Conservation (phyloP, 768 basidiomycete species). For the Tephrocybe sp. region DNA sequence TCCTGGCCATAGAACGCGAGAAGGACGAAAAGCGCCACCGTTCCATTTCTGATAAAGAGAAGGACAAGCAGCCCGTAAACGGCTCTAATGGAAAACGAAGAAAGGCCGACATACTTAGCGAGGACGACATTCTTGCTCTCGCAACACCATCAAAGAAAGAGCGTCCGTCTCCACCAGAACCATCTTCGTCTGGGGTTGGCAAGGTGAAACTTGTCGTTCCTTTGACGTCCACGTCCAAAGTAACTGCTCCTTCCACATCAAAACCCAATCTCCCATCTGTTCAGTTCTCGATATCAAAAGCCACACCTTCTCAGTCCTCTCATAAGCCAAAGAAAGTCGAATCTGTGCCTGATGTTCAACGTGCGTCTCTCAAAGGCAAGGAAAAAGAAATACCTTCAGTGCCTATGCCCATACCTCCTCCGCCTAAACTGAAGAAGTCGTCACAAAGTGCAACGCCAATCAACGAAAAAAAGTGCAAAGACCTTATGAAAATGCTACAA, state of each 20-base stretch:
- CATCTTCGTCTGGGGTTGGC: slow-evolving; percentile 24
- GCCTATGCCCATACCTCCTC: slow-evolving; percentile 29
- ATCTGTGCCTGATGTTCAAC: slow-evolving; percentile 31
- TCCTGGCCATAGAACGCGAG: slow-evolving; percentile 76
- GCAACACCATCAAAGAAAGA: slow-evolving; percentile 65
- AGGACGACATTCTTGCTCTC: slow-evolving; percentile 65
- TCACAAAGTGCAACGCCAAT: slow-evolving; percentile 46
- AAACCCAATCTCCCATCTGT: background rate
- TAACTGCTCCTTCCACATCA: background rate
- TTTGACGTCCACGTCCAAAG: slow-evolving; percentile 22
- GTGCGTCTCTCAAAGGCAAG: slow-evolving; percentile 67
- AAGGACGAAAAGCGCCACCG: slow-evolving; percentile 57
- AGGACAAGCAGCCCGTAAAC: slow-evolving; percentile 35
- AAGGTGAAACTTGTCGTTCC: slow-evolving; percentile 23
- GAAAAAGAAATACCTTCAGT: slow-evolving; percentile 53
- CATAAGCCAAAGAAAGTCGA: slow-evolving; percentile 46
- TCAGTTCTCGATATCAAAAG: slow-evolving; percentile 14
- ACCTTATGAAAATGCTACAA: slow-evolving; percentile 58
- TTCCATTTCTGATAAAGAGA: slow-evolving; percentile 37
- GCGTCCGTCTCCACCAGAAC: slow-evolving; percentile 41
- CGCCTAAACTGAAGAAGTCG: slow-evolving; percentile 41
- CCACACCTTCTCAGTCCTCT: slow-evolving; percentile 19
- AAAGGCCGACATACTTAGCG: slow-evolving; percentile 39
- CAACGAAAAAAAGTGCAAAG: slow-evolving; percentile 83
- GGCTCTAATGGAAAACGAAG: slow-evolving; percentile 57